These are phyloP conservation scores for Neurospora tetraspora DNA, from an alignment of 495 filamentous ascomycete genomes.

Conservation along the genomic window DNA sequence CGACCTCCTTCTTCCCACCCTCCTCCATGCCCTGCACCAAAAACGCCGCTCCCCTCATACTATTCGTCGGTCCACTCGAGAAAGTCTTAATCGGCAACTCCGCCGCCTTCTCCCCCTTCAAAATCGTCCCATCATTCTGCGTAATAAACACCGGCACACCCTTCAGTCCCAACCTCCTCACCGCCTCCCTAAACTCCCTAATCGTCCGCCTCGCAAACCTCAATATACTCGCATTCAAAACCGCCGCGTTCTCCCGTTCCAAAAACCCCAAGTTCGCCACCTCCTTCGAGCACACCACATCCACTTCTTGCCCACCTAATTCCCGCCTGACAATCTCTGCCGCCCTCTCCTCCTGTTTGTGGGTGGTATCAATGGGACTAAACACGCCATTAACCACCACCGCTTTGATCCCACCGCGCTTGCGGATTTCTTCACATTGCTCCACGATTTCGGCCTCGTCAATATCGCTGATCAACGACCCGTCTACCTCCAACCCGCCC, in stretches of 20 bases:
- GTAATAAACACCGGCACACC: slow-evolving; percentile 43
- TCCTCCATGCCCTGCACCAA: slow-evolving; percentile 21
- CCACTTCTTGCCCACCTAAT: slow-evolving; percentile 22
- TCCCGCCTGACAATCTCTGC: slow-evolving; percentile 26
- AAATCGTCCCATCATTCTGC: slow-evolving; percentile 47
- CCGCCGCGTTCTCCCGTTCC: slow-evolving; percentile 47
- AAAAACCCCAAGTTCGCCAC: slow-evolving; percentile 42
- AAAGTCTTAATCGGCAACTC: slow-evolving; percentile 45
- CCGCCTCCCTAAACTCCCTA: slow-evolving; percentile 34
- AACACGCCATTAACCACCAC: slow-evolving; percentile 51
- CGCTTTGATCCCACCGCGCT: slow-evolving; percentile 30
- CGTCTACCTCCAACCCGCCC: slow-evolving; percentile 43
- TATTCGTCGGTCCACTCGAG: slow-evolving; percentile 45
- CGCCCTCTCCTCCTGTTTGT: slow-evolving; percentile 39
- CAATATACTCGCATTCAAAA: slow-evolving; percentile 46
- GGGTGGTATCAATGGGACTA: slow-evolving; percentile 42
- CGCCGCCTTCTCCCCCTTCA: slow-evolving; percentile 37
- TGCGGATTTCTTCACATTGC: slow-evolving; percentile 31
- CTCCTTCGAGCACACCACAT: slow-evolving; percentile 41
- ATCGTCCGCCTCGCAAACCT: slow-evolving; percentile 41
- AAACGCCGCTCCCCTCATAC: slow-evolving; percentile 47
- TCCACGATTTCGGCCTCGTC: slow-evolving; percentile 34
- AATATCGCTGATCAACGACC: slow-evolving; percentile 35
- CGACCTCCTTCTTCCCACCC: background rate
- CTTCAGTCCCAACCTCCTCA: slow-evolving; percentile 32